Conservation (phyloP, 345 rosid species). For the Lagerstroemia speciosa region DNA sequence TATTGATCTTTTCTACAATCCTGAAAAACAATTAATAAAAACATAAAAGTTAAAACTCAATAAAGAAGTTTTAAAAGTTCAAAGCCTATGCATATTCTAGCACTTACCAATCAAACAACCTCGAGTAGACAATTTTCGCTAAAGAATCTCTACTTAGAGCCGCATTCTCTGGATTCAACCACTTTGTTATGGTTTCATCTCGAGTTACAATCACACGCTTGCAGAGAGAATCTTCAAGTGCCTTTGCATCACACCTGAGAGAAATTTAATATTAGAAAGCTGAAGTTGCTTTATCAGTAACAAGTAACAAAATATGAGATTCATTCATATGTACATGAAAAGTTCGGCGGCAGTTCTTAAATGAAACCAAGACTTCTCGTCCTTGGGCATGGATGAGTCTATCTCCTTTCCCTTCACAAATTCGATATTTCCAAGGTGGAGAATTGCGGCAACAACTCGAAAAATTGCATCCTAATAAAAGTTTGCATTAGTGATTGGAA, state of each 20-base stretch:
- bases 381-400: conserved; percentile 87
- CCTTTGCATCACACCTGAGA: conserved; percentile 78
- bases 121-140: conserved; percentile 89
- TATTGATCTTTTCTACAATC: conserved; percentile 89
- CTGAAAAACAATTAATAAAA: conserved; percentile 31
- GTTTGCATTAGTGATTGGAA: conserved; percentile 9
- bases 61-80: background rate
- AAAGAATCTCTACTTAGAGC: conserved; percentile 83
- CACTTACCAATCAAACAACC: conserved; percentile 93
- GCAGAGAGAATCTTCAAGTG: conserved; percentile 94
- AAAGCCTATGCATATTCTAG: background rate
- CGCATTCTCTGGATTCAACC: conserved; percentile 90
- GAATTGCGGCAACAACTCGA: conserved; percentile 83
- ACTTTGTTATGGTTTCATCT: conserved; percentile 94
- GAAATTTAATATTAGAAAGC: conserved; percentile 21
- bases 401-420: conserved; percentile 83
- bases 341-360: conserved; percentile 84
- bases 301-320: background rate
- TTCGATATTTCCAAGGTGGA: conserved; percentile 93
- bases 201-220: conserved; percentile 96
- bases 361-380: conserved; percentile 84
- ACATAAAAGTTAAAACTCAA: background rate
- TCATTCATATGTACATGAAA: conserved; percentile 40
- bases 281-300: conserved; percentile 7
- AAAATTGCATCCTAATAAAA: conserved; percentile 69